Conservation (phyloP, 1,139 yeast species). For the Yamadazyma mexicana region DNA sequence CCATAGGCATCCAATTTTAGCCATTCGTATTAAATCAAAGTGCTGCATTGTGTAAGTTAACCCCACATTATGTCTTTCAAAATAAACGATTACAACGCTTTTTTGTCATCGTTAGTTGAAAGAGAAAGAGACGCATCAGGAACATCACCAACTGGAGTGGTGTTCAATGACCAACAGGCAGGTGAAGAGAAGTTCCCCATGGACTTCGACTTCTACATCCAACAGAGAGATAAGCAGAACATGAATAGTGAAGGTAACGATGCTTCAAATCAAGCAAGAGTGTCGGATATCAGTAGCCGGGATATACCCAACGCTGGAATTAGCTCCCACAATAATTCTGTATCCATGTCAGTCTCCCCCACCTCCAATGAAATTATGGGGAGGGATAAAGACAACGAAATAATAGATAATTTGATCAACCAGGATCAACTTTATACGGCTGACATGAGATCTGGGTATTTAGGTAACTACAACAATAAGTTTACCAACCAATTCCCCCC, state of each 20-base stretch:
- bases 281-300: too few species aligned
- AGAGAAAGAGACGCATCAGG: slow-evolving; percentile 14
- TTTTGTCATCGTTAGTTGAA: slow-evolving; percentile 29
- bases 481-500: not conserved
- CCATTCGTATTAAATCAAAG: not conserved
- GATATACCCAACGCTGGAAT: too few species aligned
- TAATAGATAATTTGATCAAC: slow-evolving; percentile 2
- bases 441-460: not conserved
- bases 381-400: not conserved
- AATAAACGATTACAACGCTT: slow-evolving; percentile 34
- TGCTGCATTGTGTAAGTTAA: not conserved
- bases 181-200: slow-evolving; percentile 21
- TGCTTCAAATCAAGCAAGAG: not conserved
- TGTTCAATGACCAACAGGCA: not conserved
- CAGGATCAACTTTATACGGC: not conserved
- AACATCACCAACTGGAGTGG: not conserved
- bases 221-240: not conserved
- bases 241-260: not conserved
- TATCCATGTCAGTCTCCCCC: slow-evolving; percentile 1
- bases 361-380: not conserved
- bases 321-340: not conserved
- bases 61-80: slow-evolving; percentile 29
- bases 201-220: slow-evolving; percentile 34
- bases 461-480: not conserved
- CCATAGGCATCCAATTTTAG: too few species aligned